A percentile compares a stretch with the other conserved stretches of the same genome.
phyloP scores from a whole-genome alignment of 1,139 yeast species.

The Schizosaccharomyces versatilis region DNA sequence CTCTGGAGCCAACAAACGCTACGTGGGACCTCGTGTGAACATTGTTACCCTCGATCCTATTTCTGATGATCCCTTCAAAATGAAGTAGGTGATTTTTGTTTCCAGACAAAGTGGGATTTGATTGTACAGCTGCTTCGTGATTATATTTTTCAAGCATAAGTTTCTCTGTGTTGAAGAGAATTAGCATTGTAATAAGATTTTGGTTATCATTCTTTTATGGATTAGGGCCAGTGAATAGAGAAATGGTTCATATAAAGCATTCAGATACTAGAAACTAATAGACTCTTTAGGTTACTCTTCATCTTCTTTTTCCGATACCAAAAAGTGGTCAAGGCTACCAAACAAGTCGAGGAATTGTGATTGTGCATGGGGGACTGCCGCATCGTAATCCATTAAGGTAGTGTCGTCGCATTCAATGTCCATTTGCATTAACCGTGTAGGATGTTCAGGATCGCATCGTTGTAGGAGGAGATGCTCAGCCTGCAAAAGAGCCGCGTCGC shows the following conservation, averaged over 20 bases:
- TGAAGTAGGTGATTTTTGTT: background rate
- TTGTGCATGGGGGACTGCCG: background rate
- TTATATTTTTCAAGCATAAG: no score
- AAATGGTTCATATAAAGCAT: no score
- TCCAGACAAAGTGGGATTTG: no score
- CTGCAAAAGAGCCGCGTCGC: background rate
- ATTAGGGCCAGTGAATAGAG: no score
- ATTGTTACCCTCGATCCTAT: background rate
- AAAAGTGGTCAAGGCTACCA: background rate
- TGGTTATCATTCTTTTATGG: no score
- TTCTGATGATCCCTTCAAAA: background rate
- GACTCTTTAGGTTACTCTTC: no score
- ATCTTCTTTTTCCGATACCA: background rate
- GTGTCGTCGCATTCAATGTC: background rate
- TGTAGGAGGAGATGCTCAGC: background rate
- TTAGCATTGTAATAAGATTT: no score
- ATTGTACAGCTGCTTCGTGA: no score
- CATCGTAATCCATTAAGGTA: background rate
- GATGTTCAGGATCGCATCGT: background rate
- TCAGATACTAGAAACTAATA: no score
- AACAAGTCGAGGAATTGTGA: background rate
- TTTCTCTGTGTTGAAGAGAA: no score
- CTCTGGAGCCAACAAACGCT: constrained; percentile 26
- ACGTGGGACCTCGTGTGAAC: constrained; percentile 25
- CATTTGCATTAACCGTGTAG: background rate